Base-by-base conservation (phyloP, 352 stramenopile species). In the Bremia lactucae region DNA sequence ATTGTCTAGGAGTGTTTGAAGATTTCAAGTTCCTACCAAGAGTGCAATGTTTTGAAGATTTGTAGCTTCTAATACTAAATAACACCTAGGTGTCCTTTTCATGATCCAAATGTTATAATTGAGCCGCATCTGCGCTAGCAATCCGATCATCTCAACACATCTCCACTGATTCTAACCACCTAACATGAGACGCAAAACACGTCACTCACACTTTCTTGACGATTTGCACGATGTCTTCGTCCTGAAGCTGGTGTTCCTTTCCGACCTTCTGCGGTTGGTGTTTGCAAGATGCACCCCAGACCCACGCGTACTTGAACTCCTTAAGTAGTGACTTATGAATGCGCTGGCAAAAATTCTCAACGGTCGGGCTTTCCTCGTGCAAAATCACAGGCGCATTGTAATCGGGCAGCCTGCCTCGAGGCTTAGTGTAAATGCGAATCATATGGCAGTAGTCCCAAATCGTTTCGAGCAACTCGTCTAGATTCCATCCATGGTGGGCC, bases 181-280 rank as follows among this genome's bases (percentile, higher is more conserved):
- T 39, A 6, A 11, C 26, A 34, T 26, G 19, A 57, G 11, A 41
- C 20, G 42, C 10, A 4, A 29, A 20, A 31, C 13, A 13, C 19
- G 14, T 10, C 10, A 9, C 43, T 70, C 84, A 95, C 24, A 90
- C 72, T 55, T 96, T 96, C 67, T 97, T 97, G 52, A 97, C 87
- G 48, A 99, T 98, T 77, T 99, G 95, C 33, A 99, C 94, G 60
- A 99, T 95, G 65, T 99, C 96, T 72, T 99, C 96, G 65, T 99
- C 96, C 41, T 83, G 66, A 4, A 99, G 78, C 33, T 93, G 59
- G 68, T 99, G 96, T 39, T 98, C 94, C 59, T 97, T 98, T 41
- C 96, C 96, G 43, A 97, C 96, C 43, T 97, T 95, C 72, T 99
- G 95, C 53, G 96, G 96, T 64, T 98, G 94, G 73, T 99, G 95